Conservation (phyloP, 164 flowering plant genomes). For the Piper betle region DNA sequence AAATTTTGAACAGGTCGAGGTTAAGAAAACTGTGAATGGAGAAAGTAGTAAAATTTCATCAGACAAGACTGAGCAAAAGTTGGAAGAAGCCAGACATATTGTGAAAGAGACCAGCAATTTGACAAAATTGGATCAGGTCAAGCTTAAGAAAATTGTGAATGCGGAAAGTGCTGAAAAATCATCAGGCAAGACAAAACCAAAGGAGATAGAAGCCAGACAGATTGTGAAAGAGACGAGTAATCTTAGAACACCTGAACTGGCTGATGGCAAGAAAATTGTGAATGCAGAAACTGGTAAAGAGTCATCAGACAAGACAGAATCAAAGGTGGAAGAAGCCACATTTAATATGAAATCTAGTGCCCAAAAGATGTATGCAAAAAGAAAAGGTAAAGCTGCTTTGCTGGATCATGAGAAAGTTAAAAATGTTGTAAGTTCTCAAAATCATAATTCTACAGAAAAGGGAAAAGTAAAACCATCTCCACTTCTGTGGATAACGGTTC, state of each 20-base stretch:
- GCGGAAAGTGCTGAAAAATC: no score
- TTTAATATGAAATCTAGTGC: background rate
- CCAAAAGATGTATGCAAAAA: no score
- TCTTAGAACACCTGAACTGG: background rate
- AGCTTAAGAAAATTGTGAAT: no score
- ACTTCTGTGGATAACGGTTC: background rate
- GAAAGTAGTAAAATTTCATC: no score
- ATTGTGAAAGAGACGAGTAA: conserved; percentile 15
- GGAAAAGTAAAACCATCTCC: background rate
- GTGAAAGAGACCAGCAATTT: no score
- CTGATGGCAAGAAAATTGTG: background rate
- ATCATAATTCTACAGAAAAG: background rate
- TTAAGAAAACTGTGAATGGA: no score
- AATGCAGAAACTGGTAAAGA: background rate
- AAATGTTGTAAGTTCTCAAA: conserved; percentile 1
- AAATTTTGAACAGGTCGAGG: no score
- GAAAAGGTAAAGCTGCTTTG: background rate
- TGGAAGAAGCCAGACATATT: no score
- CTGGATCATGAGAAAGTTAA: background rate
- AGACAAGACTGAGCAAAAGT: background rate
- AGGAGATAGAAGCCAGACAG: conserved; percentile 22
- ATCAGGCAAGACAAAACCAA: background rate
- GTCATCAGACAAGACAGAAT: background rate
- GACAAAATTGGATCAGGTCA: no score
- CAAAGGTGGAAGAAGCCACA: background rate